Evolutionary conservation across 805 yeast genomes (phyloP), one percentile per base, ranked within the genome.

Genomic region (Ogataea dorogensis): DNA sequence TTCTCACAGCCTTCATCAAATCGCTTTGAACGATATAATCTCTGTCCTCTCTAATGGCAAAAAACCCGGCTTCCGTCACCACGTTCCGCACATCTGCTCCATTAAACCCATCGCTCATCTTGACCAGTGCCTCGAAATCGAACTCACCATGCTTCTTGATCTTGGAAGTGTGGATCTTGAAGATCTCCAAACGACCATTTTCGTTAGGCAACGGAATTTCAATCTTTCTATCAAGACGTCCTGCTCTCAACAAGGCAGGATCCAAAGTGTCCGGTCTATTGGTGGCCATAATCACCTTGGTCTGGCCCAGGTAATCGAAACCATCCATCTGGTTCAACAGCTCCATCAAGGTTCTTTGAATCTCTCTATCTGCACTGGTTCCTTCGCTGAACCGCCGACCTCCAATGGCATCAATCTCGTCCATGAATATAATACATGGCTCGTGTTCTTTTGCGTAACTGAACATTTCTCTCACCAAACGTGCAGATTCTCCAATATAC

Each of bases 211-310:
- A 71, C 23, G 93, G 86, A 48, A 91, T 93, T 67, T 91, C 98
- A 53, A 91, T 86, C 64, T 91, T 91, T 59, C 98, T 78, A 65
- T 91, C 98, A 59, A 91, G 77, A 69, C 98, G 81, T 50, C 98
- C 98, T 2, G 98, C 96, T 70, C 98, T 85, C 53, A 91, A 73
- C 51, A 91, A 72, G 4, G 98, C 98, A 10, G 98, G 98, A 64
- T 91, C 98, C 48, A 91, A 72, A 9, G 98, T 93, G 59, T 91
- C 98, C 8, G 98, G 98, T 67, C 98, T 79, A 64, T 91, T 91
- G n/a, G 98, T 91, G 21, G 98, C 98, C 98, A 91, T 91, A 55
- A 91, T 91, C 35, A 91, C 88, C 67, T 91, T 91, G 2, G 98
- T 91, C 64, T 88, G 95, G 17, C 98, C 98, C 55, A 91, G 73